Percentiles rank a stretch among this genome's conserved stretches.
These are phyloP conservation scores for Nematocida sp. DNA, from an alignment of 371 early-diverging fungal genomes.

Conservation along the genomic window DNA sequence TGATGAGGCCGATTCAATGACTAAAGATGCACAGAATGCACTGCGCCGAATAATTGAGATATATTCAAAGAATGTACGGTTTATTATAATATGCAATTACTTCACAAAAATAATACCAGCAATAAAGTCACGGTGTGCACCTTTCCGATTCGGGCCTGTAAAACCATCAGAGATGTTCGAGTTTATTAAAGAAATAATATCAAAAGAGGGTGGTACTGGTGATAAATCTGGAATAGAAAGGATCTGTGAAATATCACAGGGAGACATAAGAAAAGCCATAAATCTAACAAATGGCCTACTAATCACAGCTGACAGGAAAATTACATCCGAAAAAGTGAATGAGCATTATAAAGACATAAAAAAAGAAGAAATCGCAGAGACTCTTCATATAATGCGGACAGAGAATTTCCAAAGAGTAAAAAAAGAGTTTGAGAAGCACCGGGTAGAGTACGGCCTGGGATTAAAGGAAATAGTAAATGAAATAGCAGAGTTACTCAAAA, in stretches of 20 bases:
- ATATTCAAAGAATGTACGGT: slow-evolving; percentile 85
- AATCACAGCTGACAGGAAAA: slow-evolving; percentile 23
- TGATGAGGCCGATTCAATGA: slow-evolving; percentile 99
- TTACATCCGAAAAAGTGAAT: slow-evolving; percentile 48
- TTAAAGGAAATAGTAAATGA: slow-evolving; percentile 40
- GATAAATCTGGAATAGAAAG: slow-evolving; percentile 78
- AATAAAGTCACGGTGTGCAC: slow-evolving; percentile 90
- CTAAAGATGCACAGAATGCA: slow-evolving; percentile 91
- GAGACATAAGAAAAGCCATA: slow-evolving; percentile 90
- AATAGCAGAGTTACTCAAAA: slow-evolving; percentile 54
- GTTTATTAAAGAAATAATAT: slow-evolving; percentile 75
- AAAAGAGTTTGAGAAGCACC: slow-evolving; percentile 1
- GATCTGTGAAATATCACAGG: slow-evolving; percentile 76
- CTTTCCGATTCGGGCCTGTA: slow-evolving; percentile 90
- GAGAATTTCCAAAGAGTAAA: slow-evolving; percentile 42
- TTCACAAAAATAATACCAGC: slow-evolving; percentile 94
- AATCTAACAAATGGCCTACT: slow-evolving; percentile 73
- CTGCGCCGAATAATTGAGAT: slow-evolving; percentile 96
- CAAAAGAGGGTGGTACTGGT: slow-evolving; percentile 75
- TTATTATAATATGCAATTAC: slow-evolving; percentile 96
- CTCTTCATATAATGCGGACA: slow-evolving; percentile 46
- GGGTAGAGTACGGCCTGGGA: slow-evolving; percentile 45
- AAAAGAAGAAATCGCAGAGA: slow-evolving; percentile 27
- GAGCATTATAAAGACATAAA: slow-evolving; percentile 56
- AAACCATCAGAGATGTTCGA: slow-evolving; percentile 74